A percentile compares a stretch with the other conserved stretches of the same genome.
Conservation (phyloP, 2,329 filamentous ascomycete genomes). For the Cladosporium sp. region DNA sequence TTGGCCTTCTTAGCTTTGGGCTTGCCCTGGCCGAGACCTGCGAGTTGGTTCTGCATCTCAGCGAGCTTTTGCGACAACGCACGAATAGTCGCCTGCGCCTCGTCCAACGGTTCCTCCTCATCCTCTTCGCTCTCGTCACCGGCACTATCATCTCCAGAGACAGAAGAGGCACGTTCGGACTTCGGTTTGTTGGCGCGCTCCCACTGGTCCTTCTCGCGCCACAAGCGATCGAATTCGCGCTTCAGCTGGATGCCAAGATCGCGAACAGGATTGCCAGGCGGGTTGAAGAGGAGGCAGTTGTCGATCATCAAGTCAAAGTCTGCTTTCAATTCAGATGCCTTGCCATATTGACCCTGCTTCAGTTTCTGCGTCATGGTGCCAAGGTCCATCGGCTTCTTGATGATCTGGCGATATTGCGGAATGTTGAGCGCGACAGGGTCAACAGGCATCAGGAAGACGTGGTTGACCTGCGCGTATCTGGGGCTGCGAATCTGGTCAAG, state of each 20-base stretch:
- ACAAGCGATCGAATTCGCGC: conserved; percentile 68
- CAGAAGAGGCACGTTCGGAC: conserved; percentile 62
- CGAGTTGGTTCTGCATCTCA: conserved; percentile 42
- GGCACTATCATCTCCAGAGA: conserved; percentile 64
- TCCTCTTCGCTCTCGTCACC: conserved; percentile 61
- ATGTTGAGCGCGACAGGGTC: conserved; percentile 93
- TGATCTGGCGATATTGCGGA: conserved; percentile 84
- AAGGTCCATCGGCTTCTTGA: conserved; percentile 97
- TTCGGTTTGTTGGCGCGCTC: conserved; percentile 68
- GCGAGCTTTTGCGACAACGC: conserved; percentile 65
- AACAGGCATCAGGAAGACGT: conserved; percentile 76
- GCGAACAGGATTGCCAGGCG: conserved; percentile 70
- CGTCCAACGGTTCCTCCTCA: conserved; percentile 34
- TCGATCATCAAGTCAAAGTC: conserved; percentile 79
- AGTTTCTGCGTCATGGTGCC: conserved; percentile 76
- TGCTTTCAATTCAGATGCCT: conserved; percentile 76
- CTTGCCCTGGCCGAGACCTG: conserved; percentile 40
- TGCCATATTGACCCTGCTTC: conserved; percentile 72
- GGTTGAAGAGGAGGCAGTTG: conserved; percentile 93
- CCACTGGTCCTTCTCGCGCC: conserved; percentile 76
- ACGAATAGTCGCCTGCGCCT: conserved; percentile 54
- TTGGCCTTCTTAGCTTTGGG: conserved; percentile 34
- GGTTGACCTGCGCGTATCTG: conserved; percentile 64
- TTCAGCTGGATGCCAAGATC: conserved; percentile 68
- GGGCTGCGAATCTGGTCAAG: conserved; percentile 71